A percentile compares a stretch with the other conserved stretches of the same genome.
Conservation (phyloP, 2,329 filamentous ascomycete species). For the Alternaria infectoria region DNA sequence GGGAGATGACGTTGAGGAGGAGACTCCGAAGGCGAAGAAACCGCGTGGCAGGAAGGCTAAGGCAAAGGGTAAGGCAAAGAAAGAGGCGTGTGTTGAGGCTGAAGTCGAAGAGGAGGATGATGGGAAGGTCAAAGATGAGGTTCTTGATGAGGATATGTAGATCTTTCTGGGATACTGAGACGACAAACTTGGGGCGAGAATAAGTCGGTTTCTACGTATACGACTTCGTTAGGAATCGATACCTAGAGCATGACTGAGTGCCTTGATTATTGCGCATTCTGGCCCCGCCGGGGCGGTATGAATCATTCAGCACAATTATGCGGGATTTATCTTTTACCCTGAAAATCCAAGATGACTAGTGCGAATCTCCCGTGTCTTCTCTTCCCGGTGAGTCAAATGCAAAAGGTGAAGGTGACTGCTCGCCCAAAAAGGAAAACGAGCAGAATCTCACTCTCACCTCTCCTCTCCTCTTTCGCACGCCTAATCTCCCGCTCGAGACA, state of each 20-base stretch:
- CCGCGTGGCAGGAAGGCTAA: not conserved
- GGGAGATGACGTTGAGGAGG: not conserved
- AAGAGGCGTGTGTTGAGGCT: not conserved
- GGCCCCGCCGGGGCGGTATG: not conserved
- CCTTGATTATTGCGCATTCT: not conserved
- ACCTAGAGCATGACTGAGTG: not conserved
- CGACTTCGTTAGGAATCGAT: not conserved
- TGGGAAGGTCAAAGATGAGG: constrained; percentile 7
- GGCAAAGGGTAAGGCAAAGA: constrained; percentile 23
- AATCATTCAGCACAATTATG: not conserved
- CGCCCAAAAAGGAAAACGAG: not conserved
- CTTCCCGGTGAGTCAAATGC: not conserved
- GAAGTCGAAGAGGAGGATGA: not conserved
- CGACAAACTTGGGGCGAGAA: too few relatives aligned
- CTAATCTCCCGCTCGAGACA: too few relatives aligned
- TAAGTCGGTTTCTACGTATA: not conserved
- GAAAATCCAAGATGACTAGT: not conserved
- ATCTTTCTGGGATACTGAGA: not conserved
- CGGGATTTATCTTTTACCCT: not conserved
- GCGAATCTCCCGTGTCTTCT: not conserved
- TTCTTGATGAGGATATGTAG: not conserved
- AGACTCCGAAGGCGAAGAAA: not conserved
- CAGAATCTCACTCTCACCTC: not conserved
- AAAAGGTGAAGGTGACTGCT: not conserved
- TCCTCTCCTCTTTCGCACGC: not conserved